phyloP scores from a whole-genome alignment of 495 filamentous ascomycete genomes.

The Aspergillus sparsus region DNA sequence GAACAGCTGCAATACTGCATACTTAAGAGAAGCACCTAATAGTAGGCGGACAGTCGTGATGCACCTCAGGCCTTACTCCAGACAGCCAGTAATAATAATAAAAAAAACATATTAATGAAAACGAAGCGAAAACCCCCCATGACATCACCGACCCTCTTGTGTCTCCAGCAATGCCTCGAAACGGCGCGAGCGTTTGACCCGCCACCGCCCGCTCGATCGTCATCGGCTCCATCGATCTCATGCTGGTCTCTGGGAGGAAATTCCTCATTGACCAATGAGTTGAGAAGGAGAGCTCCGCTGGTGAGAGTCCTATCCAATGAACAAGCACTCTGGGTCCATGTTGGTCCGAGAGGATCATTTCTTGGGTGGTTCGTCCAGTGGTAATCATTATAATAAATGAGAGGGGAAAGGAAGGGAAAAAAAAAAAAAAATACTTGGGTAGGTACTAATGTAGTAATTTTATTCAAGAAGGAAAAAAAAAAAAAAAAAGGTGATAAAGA shows the following conservation, averaged over 20 bases:
- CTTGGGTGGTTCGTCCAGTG: conserved; percentile 13
- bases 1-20: no score
- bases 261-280: conserved; percentile 31
- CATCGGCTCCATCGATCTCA: conserved; percentile 46
- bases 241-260: conserved; percentile 36
- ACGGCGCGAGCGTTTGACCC: conserved; percentile 39
- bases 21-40: no score
- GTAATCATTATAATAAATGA: conserved; percentile 3
- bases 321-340: conserved; percentile 26
- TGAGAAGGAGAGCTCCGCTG: conserved; percentile 9
- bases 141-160: conserved; percentile 32
- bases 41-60: no score
- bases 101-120: conserved; percentile 1
- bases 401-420: neutral
- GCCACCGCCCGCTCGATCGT: conserved; percentile 35
- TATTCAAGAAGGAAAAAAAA: neutral
- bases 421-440: neutral
- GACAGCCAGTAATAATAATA: neutral
- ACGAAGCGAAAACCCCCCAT: conserved; percentile 18
- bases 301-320: conserved; percentile 32
- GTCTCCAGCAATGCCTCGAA: conserved; percentile 19
- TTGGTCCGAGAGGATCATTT: conserved; percentile 22
- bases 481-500: neutral
- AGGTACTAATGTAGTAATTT: neutral
- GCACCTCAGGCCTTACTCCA: neutral